Evolutionary conservation across 257 asterid species (phyloP).

Genomic region (Ballota nigra): DNA sequence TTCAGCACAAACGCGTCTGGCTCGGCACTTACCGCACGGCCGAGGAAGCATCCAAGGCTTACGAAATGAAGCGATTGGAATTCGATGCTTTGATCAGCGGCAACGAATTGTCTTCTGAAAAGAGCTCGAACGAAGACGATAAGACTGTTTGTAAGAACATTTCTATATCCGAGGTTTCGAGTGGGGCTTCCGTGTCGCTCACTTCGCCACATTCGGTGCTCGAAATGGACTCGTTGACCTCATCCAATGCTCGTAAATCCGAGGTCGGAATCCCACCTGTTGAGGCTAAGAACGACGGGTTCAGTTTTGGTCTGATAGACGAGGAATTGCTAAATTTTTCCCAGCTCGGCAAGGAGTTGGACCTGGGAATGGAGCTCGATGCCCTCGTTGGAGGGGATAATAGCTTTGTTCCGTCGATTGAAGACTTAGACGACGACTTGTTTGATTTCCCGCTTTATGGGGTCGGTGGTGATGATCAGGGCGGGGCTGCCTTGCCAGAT

Average conservation of each 20-base stretch:
- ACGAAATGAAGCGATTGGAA: conserved; percentile 60
- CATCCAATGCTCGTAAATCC: conserved; percentile 25
- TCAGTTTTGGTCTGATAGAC: conserved; percentile 13
- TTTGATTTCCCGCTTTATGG: conserved; percentile 51
- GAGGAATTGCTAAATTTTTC: conserved; percentile 41
- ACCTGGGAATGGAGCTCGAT: conserved; percentile 53
- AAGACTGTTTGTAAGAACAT: background rate
- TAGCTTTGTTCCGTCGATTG: conserved; percentile 31
- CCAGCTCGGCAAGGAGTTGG: conserved; percentile 48
- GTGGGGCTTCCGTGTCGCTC: conserved; percentile 39
- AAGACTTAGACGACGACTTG: conserved; percentile 37
- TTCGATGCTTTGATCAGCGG: conserved; percentile 42
- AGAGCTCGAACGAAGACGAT: conserved; percentile 24
- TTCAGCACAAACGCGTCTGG: conserved; percentile 69
- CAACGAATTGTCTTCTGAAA: conserved; percentile 32
- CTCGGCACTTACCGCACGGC: conserved; percentile 73
- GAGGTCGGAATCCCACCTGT: conserved; percentile 13
- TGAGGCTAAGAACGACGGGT: background rate
- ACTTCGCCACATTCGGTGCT: conserved; percentile 55
- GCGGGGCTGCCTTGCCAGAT: conserved; percentile 43
- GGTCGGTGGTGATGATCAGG: conserved; percentile 31
- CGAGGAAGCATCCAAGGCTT: conserved; percentile 72
- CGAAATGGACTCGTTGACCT: conserved; percentile 44
- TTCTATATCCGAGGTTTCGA: conserved; percentile 42
- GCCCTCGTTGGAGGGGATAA: conserved; percentile 30